A percentile compares a stretch with the other conserved stretches of the same genome.
Evolutionary conservation across 805 yeast genomes (phyloP).

Genomic region (Metschnikowia drakensbergensis): DNA sequence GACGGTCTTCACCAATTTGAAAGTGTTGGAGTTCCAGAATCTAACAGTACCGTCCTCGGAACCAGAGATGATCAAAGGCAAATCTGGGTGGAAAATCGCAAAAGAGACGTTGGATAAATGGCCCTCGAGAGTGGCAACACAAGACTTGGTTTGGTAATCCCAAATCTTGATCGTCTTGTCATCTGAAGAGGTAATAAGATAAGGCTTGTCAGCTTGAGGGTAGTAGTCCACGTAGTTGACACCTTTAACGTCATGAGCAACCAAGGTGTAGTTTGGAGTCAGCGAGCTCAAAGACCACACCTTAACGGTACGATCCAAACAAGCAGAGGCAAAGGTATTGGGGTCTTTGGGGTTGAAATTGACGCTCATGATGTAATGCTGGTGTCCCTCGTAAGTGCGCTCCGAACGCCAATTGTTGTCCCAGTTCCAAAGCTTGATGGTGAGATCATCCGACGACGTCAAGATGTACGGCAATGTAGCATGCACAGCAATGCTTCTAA

Average conservation of each 20-base stretch:
- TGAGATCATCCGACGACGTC: slow-evolving; percentile 88
- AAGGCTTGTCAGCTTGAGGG: slow-evolving; percentile 97
- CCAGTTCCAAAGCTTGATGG: slow-evolving; percentile 97
- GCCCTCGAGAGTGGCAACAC: slow-evolving; percentile 92
- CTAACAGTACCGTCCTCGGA: slow-evolving; percentile 94
- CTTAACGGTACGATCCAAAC: slow-evolving; percentile 93
- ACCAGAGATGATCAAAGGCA: slow-evolving; percentile 92
- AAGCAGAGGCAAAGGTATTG: slow-evolving; percentile 95
- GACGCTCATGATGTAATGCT: slow-evolving; percentile 89
- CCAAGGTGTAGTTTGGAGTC: slow-evolving; percentile 84
- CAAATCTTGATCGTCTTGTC: slow-evolving; percentile 85
- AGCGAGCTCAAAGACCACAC: slow-evolving; percentile 92
- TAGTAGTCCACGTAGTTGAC: slow-evolving; percentile 96
- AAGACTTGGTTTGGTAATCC: slow-evolving; percentile 96
- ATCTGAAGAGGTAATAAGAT: slow-evolving; percentile 85
- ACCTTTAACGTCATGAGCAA: slow-evolving; percentile 89
- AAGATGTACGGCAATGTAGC: slow-evolving; percentile 87
- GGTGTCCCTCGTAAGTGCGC: slow-evolving; percentile 92
- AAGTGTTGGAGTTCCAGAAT: slow-evolving; percentile 93
- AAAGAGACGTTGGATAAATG: slow-evolving; percentile 93
- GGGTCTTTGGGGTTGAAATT: slow-evolving; percentile 97
- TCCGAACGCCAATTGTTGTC: slow-evolving; percentile 87
- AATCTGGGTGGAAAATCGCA: slow-evolving; percentile 97
- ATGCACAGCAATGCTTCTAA: slow-evolving; percentile 89
- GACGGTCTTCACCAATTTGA: slow-evolving; percentile 86